Percentiles rank a stretch among this genome's conserved stretches.
Conservation (phyloP, 805 yeast genomes). For the Cyberlindnera xylosilytica region DNA sequence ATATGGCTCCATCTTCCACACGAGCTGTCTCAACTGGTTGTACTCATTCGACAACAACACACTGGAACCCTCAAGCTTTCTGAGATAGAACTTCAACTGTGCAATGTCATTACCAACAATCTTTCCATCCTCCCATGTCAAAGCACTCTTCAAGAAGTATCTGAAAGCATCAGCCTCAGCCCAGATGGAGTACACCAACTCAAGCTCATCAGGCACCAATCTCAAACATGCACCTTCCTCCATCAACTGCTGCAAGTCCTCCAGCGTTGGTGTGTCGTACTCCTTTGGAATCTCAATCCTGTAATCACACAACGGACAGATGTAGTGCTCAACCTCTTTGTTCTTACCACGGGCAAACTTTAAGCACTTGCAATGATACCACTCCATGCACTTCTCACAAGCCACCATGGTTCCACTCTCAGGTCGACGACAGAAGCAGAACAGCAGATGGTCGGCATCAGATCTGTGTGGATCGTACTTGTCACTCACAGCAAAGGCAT, state of each 20-base stretch:
- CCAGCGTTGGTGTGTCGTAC: slow-evolving; percentile 32
- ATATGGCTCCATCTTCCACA: slow-evolving; percentile 28
- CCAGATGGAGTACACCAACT: slow-evolving; percentile 18
- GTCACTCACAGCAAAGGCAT: slow-evolving; percentile 28
- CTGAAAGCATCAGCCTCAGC: slow-evolving; percentile 21
- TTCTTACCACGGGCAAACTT: slow-evolving; percentile 34
- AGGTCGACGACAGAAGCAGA: slow-evolving; percentile 60
- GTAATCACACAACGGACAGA: slow-evolving; percentile 55
- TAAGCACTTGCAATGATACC: slow-evolving; percentile 67
- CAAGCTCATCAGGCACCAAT: slow-evolving; percentile 35
- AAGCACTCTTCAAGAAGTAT: slow-evolving; percentile 17
- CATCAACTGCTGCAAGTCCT: slow-evolving; percentile 29
- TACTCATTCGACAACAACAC: slow-evolving; percentile 33
- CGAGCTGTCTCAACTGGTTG: slow-evolving; percentile 26
- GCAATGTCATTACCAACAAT: slow-evolving; percentile 24
- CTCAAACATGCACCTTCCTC: slow-evolving; percentile 29
- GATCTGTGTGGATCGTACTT: slow-evolving; percentile 8
- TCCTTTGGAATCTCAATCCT: slow-evolving; percentile 31
- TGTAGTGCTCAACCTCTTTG: slow-evolving; percentile 35
- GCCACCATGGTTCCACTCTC: slow-evolving; percentile 67
- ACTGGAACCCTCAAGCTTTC: slow-evolving; percentile 47
- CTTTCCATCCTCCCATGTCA: slow-evolving; percentile 21
- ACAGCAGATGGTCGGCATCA: slow-evolving; percentile 29
- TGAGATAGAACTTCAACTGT: slow-evolving; percentile 39
- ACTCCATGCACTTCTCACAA: slow-evolving; percentile 67